Base-by-base conservation (phyloP, 2,329 filamentous ascomycete species). In the Colletotrichum higginsianum region DNA sequence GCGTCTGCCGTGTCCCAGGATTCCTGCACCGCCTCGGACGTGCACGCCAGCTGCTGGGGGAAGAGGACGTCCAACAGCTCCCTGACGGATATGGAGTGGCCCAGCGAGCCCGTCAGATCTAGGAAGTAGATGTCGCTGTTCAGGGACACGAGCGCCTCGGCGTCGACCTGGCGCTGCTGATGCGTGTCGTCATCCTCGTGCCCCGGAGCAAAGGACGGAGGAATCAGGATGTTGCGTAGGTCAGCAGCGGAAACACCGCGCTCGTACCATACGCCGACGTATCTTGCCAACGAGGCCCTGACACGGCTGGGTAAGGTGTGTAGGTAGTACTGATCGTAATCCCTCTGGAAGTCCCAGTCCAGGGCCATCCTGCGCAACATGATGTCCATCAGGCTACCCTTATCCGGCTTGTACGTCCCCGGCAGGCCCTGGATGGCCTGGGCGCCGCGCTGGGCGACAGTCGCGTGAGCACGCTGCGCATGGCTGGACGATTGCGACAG, bases 291-390 rank as follows among this genome's bases (percentile, higher is more conserved):
- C 13, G 85, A 83, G 44, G 84, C 82, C 68, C 89, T 85, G 47
- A 91, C 75, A 67, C 86, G 84, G 49, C 83, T 86, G 6, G 89
- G 89, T 49, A 92, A 76, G 52, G 85, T 84, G 68, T 86, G 87
- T 56, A 92, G 79, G 76, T 90, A 86, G 73, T 90, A 86, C 69
- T 83, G 85, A 76, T 90, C 86, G 79, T 89, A 91, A 47, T 84
- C 82, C 26, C 83, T 82, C 74, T 91, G 87, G 64, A 86, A 82
- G 18, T 84, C 82, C 90, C 90, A 92, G 72, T 89, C 84, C 2
- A 78, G 74, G 5, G 85, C 88, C 74, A 91, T 83, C 58, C 79
- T 81, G 70, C 85, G 83, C 64, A 92, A 79, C 26, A 85, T 80
- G 35, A 86, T 78, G 74, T 88, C 88, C 66, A 89, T 82, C 62